These are phyloP conservation scores for Aechmea fasciata DNA, from an alignment of 176 grass and related monocot species.

Conservation along the genomic window DNA sequence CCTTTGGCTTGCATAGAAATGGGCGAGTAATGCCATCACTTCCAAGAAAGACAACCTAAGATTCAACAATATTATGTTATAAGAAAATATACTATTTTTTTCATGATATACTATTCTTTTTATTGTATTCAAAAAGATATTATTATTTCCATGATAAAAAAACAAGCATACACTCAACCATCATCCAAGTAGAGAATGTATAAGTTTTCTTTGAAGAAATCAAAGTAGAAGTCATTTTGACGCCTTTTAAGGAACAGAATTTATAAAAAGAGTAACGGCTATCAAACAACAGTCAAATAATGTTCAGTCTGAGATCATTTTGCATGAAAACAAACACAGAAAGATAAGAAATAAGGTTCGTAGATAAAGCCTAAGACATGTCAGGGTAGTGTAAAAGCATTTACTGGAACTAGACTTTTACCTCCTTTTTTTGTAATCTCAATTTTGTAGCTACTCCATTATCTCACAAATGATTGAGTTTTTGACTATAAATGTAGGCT, in stretches of 20 bases:
- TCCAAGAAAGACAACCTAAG: constrained; percentile 71
- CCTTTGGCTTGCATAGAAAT: constrained; percentile 86
- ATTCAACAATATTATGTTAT: constrained; percentile 18
- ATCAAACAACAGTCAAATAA: not conserved
- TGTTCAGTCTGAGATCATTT: not conserved
- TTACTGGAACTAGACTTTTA: too few species aligned
- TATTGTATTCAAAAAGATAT: too few species aligned
- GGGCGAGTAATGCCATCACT: constrained; percentile 61
- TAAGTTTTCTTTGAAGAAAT: not conserved
- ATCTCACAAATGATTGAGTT: not conserved
- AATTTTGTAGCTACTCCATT: not conserved
- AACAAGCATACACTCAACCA: not conserved
- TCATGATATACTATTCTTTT: too few species aligned
- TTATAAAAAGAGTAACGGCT: too few species aligned
- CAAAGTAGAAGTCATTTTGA: not conserved
- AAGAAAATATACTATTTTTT: not conserved
- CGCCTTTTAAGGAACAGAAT: not conserved
- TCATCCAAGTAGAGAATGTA: not conserved
- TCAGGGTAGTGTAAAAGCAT: too few species aligned
- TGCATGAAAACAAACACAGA: not conserved
- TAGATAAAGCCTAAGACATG: too few species aligned
- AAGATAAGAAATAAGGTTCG: not conserved
- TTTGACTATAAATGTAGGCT: not conserved
- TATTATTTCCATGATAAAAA: not conserved
- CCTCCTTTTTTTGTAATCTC: not conserved